Conservation (phyloP, 371 early-diverging fungal species). For the Mucor indicus region DNA sequence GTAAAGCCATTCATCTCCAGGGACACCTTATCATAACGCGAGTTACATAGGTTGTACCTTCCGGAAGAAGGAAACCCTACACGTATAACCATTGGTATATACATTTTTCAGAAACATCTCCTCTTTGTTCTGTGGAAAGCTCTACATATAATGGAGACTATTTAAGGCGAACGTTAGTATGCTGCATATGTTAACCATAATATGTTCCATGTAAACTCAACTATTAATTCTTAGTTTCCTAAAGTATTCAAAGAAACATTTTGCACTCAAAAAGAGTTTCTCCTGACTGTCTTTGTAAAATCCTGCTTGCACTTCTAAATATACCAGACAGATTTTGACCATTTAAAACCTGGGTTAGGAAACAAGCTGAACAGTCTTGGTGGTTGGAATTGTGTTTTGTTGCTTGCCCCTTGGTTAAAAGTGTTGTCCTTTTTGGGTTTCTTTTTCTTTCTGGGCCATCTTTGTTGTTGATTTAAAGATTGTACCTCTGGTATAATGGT, state of each 20-base stretch:
- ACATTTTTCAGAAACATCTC: neutral
- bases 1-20: constrained; percentile 2
- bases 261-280: neutral
- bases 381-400: neutral
- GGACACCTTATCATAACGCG: neutral
- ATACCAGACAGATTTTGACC: neutral
- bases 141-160: neutral
- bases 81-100: constrained; percentile 2
- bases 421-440: constrained; percentile 2
- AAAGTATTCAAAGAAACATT: neutral
- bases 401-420: neutral
- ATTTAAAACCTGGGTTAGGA: neutral
- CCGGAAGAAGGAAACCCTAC: neutral
- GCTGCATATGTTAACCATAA: neutral
- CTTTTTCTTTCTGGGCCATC: neutral
- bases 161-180: neutral
- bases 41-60: neutral
- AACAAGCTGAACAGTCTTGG: constrained; percentile 3
- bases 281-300: neutral
- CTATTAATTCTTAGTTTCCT: neutral
- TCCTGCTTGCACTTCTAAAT: neutral
- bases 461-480: neutral
- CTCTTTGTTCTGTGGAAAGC: neutral
- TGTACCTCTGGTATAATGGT: neutral
- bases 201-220: neutral